These are phyloP conservation scores for Myxozyma kluyveri DNA, from an alignment of 805 yeast genomes.

Conservation along the genomic window DNA sequence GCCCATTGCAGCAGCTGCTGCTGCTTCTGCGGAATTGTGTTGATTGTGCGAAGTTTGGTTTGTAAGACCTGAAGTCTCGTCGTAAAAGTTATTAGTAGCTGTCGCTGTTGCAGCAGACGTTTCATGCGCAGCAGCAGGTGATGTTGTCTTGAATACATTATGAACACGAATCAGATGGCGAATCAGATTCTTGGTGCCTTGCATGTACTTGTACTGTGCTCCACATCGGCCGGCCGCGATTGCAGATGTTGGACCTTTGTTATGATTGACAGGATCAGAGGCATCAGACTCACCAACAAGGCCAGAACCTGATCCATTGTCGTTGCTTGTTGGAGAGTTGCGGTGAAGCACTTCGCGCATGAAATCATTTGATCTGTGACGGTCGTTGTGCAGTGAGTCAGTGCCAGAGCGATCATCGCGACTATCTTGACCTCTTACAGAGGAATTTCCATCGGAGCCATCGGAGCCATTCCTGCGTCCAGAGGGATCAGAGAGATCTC, in stretches of 20 bases:
- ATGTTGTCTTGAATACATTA: conserved; percentile 25
- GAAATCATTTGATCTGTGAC: conserved; percentile 1
- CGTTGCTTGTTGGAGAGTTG: conserved; percentile 2
- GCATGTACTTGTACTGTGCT: conserved; percentile 27
- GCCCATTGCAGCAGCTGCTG: conserved; percentile 7
- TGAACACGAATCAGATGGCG: conserved; percentile 27
- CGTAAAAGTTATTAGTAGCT: background rate
- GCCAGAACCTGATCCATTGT: background rate
- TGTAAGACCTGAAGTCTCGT: no score
- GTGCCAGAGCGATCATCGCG: conserved; percentile 3
- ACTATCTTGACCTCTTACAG: conserved; percentile 8
- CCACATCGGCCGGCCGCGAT: conserved; percentile 16
- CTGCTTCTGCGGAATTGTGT: background rate
- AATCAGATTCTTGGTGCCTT: conserved; percentile 29
- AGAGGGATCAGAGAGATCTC: background rate
- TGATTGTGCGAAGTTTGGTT: background rate
- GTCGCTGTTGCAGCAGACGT: conserved; percentile 5
- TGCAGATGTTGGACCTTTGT: no score
- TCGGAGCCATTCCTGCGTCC: background rate
- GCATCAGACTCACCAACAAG: background rate
- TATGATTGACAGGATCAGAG: no score
- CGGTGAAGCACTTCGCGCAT: conserved; percentile 9
- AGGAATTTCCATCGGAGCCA: background rate
- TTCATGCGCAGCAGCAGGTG: conserved; percentile 9
- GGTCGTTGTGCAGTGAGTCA: background rate